Evolutionary conservation across 768 basidiomycete species (phyloP), one percentile per base, ranked within the genome.

Genomic region (Glaciozyma martinii): DNA sequence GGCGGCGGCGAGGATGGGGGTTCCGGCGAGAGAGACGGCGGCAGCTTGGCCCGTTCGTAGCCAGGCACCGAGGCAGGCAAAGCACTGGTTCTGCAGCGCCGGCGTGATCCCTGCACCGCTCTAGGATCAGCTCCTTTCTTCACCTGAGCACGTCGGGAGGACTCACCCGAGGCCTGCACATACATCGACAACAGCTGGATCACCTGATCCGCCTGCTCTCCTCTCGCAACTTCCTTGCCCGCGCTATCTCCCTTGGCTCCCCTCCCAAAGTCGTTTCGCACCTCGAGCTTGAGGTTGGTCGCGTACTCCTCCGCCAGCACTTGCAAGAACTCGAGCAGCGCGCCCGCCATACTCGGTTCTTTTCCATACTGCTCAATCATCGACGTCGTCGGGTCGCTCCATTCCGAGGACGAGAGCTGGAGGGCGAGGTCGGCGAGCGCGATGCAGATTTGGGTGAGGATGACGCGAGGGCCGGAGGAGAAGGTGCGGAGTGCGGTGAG

Each of bases 341-440:
- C 84, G 0, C 86, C 85, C 5, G 97, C 95, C 25, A 85, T 90
- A 12, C 79, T 80, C 12, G 91, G 89, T 76, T 89, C 87, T 69
- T 82, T 82, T 52, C 93, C 95, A 77, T 93, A 91, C 25, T 80
- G 80, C 52, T 89, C 85, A 72, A 95, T 87, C 82, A 98, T 82
- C 47, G 81, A 80, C 65, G 86, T 83, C 3, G 95, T 85, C 1
- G 87, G 84, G 75, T 89, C 84, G 52, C 81, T 78, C 95, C 95
- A 98, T 58, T 84, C 79, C 8, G 87, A 85, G 1, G 59, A 2
- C 37, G 74, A 68, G 72, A 92, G 81, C 78, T 98, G 95, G 40
- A 97, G 78, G 2, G 94, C 89, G 40, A 98, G 82, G 43, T 91
- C 92, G 9, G 93, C 85, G 61, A 98, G 77, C 4, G 95, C 89